Conservation (phyloP, 2,329 filamentous ascomycete genomes). For the Xylogone sp. region DNA sequence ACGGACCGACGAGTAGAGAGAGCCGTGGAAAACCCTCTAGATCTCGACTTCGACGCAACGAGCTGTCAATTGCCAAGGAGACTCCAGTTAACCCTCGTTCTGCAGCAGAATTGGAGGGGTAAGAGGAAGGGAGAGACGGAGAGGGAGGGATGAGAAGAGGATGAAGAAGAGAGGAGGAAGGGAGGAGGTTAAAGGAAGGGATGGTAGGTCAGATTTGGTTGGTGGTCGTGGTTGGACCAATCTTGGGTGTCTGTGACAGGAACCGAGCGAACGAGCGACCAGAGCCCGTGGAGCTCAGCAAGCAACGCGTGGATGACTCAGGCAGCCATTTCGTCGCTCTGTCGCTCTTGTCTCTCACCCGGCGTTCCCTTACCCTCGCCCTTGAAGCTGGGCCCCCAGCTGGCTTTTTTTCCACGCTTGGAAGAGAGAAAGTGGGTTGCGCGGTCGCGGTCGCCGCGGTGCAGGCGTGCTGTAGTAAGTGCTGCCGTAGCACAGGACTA, state of each 20-base stretch:
- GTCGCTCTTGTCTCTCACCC: no score
- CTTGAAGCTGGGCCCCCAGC: neutral
- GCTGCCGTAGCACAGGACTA: no score
- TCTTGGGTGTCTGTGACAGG: neutral
- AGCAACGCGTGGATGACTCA: no score
- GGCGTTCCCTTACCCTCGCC: no score
- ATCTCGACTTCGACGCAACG: conserved; percentile 14
- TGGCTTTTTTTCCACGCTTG: neutral
- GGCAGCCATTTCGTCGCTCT: no score
- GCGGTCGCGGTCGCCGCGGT: no score
- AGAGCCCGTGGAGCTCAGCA: neutral
- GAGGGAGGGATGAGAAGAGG: conserved; percentile 9
- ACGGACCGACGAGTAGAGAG: conserved; percentile 19
- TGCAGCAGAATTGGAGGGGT: conserved; percentile 10
- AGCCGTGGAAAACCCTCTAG: conserved; percentile 11
- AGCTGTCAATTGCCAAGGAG: conserved; percentile 16
- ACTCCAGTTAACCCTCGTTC: conserved; percentile 14
- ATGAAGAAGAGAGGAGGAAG: conserved; percentile 12
- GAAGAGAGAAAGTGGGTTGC: neutral
- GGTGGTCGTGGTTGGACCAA: conserved; percentile 47
- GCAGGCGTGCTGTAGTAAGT: no score
- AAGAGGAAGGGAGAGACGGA: conserved; percentile 3
- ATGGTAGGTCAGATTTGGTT: conserved; percentile 8
- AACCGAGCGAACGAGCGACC: neutral
- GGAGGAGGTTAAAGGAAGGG: conserved; percentile 8